Base-by-base conservation (phyloP, 208 protist species). In the Trypanosoma grayi region DNA sequence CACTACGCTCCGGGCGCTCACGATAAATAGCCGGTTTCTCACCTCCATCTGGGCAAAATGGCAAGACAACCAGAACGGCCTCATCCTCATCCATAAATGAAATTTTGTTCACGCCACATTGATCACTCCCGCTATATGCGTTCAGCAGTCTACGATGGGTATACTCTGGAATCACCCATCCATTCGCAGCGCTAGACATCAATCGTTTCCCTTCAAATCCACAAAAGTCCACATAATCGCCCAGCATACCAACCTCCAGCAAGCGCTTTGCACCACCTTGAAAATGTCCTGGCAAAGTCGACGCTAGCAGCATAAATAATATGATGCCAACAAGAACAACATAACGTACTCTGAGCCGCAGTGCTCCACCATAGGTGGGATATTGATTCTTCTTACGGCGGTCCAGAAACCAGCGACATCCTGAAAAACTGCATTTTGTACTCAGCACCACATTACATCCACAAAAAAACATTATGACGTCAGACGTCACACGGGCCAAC, bases 81-180 rank as follows among this genome's bases (percentile, higher is more conserved):
- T 50, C 57, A 5, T 61, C 62, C 18, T 53, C 40, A 41, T 79
- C 75, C 4, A 86, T n/a, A 54, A 70, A 82, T 1, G 68, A 72
- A 16, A 81, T 73, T n/a, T 31, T 37, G 9, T 50, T 31, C 14
- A 9, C 28, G 13, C 40, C 36, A 58, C 79, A 83, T 33, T 44
- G 39, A 45, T 86, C 70, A 60, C 66, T 70, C 0, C 76, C 83
- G 2, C 57, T 74, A 55, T 65, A 79, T 22, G 77, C 74, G 58
- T 77, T 77, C 59, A 83, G 59, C 14, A 81, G 30, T 10, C 71
- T 65, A 11, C 76, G 66, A 34, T 45, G 73, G 20, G 47, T 65
- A 16, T 86, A 52, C 14, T 70, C 64, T 22, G 79, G 75, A 72
- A 68, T 65, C 28, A 84, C 79, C 72, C 60, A 76, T 41, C 78